Conservation (phyloP, 192 early-diverging fungal species). For the Coemansia sp. region DNA sequence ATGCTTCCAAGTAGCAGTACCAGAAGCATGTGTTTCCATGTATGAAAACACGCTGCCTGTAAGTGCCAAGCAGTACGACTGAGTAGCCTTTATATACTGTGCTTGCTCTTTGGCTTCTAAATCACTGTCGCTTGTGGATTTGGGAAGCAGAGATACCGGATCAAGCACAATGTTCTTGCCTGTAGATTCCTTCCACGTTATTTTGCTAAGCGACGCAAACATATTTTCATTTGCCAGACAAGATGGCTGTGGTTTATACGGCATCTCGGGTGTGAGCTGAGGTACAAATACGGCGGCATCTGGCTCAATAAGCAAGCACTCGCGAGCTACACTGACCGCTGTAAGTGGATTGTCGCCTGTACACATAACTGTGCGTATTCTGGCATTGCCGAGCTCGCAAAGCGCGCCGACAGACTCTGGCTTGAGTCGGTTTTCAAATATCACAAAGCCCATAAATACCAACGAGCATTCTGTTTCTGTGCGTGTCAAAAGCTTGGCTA, state of each 20-base stretch:
- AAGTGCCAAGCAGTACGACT: conserved; percentile 77
- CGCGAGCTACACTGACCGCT: conserved; percentile 86
- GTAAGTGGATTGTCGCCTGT: conserved; percentile 97
- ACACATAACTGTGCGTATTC: conserved; percentile 93
- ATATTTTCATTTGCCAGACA: neutral
- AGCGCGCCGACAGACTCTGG: conserved; percentile 72
- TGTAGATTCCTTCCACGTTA: conserved; percentile 56
- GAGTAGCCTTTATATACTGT: conserved; percentile 23
- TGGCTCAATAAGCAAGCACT: conserved; percentile 82
- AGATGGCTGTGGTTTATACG: neutral
- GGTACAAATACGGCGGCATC: conserved; percentile 73
- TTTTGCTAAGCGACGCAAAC: conserved; percentile 3
- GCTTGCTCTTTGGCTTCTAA: conserved; percentile 6
- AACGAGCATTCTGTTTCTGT: conserved; percentile 73
- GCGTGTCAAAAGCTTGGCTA: conserved; percentile 62
- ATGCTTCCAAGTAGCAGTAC: conserved; percentile 56
- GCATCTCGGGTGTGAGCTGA: neutral
- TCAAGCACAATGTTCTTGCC: conserved; percentile 52
- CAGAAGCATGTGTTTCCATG: conserved; percentile 54
- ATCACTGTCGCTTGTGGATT: conserved; percentile 6
- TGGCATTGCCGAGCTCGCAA: conserved; percentile 70
- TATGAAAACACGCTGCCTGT: conserved; percentile 87
- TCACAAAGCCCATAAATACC: conserved; percentile 87
- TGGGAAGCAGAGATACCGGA: conserved; percentile 41
- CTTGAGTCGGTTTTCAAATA: conserved; percentile 98